Evolutionary conservation across 257 asterid genomes (phyloP), one percentile per base, ranked within the genome.

Genomic region (Perilla frutescens): DNA sequence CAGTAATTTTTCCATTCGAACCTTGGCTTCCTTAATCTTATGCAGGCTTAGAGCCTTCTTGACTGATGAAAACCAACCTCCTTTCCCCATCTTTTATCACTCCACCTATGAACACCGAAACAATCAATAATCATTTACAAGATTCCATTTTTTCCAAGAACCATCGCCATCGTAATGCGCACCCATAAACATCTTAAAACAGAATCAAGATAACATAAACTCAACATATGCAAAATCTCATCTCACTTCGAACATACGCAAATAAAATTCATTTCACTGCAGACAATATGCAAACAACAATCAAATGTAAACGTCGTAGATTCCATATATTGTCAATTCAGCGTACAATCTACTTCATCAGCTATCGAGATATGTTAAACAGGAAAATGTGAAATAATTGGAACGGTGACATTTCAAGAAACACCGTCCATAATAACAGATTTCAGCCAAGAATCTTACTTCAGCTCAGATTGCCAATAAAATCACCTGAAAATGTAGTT

Each of bases 31-130:
- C 76, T 83, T 85, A 61, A 41, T 83, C 88, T 88, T 91, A 7
- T 77, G 77, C 20, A 90, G 90, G 79, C 87, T 86, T 64, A 91
- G 83, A 74, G 91, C 97, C 82, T 88, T 93, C 88, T 89, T 88
- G 57, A 93, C 90, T 26, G 96, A 87, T 68, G 96, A 88, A 77
- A 91, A 89, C 96, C 97, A 91, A 76, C 88, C 74, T 78, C 96
- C 87, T 81, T 87, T 91, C 60, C 90, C 92, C 98, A 91, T 89
- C 59, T 71, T 77, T 59, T 58, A 47, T 51, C 72, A 34, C 72
- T 76, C 50, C 71, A 13, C 84, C 84, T 62, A 72, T 31, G 10
- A 62, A 78, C 66, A 61, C 2, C 14, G 3, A 57, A 58, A 54
- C 31, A 66, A 39, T 5, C 65, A 58, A 31, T 40, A 40, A n/a